These are phyloP conservation scores for Colletotrichum destructivum DNA, from an alignment of 2,329 filamentous ascomycete species.

Conservation along the genomic window DNA sequence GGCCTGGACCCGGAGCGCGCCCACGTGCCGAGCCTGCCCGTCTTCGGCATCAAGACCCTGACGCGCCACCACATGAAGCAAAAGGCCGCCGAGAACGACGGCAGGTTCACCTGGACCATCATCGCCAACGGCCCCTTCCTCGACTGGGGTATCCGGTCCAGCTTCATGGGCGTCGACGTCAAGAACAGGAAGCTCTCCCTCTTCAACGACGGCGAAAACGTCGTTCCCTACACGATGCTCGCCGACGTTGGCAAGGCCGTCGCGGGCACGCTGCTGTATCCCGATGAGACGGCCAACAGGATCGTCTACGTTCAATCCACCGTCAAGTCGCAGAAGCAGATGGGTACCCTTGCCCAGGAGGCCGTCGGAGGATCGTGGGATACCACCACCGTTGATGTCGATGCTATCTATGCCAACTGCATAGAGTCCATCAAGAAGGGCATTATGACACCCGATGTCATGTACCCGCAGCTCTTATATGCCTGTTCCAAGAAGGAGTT, in stretches of 20 bases:
- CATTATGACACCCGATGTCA: conserved; percentile 39
- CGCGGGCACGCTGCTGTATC: conserved; percentile 46
- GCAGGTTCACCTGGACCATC: conserved; percentile 48
- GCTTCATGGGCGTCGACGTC: conserved; percentile 47
- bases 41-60: conserved; percentile 43
- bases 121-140: conserved; percentile 50
- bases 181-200: conserved; percentile 44
- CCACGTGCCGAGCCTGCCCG: conserved; percentile 41
- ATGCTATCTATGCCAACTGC: conserved; percentile 41
- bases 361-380: conserved; percentile 44
- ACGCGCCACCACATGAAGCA: conserved; percentile 44
- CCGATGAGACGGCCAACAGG: conserved; percentile 50
- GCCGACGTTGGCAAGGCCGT: conserved; percentile 48
- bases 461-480: conserved; percentile 44
- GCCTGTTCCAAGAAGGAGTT: conserved; percentile 41
- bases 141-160: conserved; percentile 47
- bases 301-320: conserved; percentile 45
- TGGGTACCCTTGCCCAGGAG: conserved; percentile 44
- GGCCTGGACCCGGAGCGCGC: conserved; percentile 53
- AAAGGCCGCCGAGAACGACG: conserved; percentile 44
- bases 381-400: conserved; percentile 38
- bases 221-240: conserved; percentile 46
- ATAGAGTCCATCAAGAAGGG: conserved; percentile 44
- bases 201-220: conserved; percentile 48
- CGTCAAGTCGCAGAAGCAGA: conserved; percentile 46